Conservation (phyloP, 2,329 filamentous ascomycete genomes). For the Beauveria varroae region DNA sequence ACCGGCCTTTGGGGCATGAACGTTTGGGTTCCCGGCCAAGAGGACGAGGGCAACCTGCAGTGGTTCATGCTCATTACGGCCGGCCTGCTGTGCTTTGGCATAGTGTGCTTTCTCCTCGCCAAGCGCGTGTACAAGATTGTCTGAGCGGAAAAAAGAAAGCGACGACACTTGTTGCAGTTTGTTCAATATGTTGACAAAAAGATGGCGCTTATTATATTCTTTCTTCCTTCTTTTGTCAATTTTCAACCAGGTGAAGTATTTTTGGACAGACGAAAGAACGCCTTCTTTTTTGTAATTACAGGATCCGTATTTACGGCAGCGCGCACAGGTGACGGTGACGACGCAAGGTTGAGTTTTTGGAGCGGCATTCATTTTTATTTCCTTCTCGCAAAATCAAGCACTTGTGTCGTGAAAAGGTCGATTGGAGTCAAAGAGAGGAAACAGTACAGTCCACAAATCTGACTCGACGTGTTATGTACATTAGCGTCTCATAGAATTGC, state of each 20-base stretch:
- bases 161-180: background rate
- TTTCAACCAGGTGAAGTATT: background rate
- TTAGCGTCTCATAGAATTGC: background rate
- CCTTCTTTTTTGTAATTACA: background rate
- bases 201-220: background rate
- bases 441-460: background rate
- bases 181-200: background rate
- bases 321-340: too few relatives aligned
- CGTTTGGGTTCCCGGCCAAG: conserved; percentile 88
- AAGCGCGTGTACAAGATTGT: conserved; percentile 80
- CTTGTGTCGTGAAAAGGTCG: background rate
- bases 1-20: conserved; percentile 99
- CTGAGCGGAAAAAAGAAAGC: conserved; percentile 24
- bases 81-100: conserved; percentile 69
- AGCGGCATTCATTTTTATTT: background rate
- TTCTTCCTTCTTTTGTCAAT: background rate
- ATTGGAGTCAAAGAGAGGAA: background rate
- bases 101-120: conserved; percentile 72
- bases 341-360: background rate
- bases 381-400: background rate
- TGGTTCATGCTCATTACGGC: conserved; percentile 74
- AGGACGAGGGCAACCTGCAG: conserved; percentile 62
- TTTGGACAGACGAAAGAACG: background rate
- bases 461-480: background rate
- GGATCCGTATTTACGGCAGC: too few relatives aligned